A percentile compares a stretch with the other conserved stretches of the same genome.
These are phyloP conservation scores for Xerocomellus amylosporus DNA, from an alignment of 768 basidiomycete species.

Conservation along the genomic window DNA sequence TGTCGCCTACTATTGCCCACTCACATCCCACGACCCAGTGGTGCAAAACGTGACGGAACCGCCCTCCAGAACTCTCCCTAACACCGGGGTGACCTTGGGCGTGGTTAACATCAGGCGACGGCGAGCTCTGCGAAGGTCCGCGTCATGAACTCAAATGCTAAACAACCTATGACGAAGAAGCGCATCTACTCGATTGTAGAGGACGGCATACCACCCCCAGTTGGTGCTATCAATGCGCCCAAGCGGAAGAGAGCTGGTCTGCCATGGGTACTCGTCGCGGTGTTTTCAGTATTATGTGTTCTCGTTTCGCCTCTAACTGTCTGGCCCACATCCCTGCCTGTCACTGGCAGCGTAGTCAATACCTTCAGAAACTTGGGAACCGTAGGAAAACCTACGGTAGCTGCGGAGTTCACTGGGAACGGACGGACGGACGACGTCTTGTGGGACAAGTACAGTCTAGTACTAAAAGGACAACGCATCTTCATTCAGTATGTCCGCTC, in stretches of 20 bases:
- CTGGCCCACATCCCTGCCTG: conserved; percentile 3
- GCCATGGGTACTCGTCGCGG: conserved; percentile 13
- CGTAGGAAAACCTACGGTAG: not conserved
- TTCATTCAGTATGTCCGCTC: conserved; percentile 60
- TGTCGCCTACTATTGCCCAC: too few species aligned
- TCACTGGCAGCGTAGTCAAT: conserved; percentile 22
- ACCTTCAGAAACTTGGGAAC: not conserved
- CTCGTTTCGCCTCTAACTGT: conserved; percentile 11
- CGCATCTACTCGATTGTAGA: not conserved
- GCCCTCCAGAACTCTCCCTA: too few species aligned
- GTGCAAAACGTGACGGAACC: too few species aligned
- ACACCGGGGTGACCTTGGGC: not conserved
- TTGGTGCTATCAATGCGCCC: not conserved
- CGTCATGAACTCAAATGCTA: conserved; percentile 2
- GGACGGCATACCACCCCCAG: conserved; percentile 2
- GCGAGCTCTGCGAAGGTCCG: not conserved
- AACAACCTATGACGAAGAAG: conserved; percentile 4
- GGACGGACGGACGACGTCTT: conserved; percentile 39
- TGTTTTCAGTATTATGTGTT: conserved; percentile 19
- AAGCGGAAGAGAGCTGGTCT: conserved; percentile 5
- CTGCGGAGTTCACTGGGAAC: conserved; percentile 23
- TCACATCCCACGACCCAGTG: too few species aligned
- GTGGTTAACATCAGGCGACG: not conserved
- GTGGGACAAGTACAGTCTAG: conserved; percentile 72
- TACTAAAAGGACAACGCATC: conserved; percentile 64